phyloP scores from a whole-genome alignment of 805 yeast species.

The Yarrowia bubula region DNA sequence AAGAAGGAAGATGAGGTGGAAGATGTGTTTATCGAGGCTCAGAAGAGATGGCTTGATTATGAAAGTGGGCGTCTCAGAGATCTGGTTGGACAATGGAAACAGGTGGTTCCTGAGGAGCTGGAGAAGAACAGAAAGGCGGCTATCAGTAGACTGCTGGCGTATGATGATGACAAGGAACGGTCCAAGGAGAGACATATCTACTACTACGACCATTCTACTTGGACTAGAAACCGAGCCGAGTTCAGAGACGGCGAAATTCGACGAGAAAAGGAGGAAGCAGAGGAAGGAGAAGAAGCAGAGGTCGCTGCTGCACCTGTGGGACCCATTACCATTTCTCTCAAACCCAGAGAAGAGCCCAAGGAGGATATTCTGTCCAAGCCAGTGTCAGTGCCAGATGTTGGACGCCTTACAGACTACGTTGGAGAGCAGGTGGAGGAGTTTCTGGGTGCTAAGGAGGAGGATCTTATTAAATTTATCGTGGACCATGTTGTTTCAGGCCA shows the following conservation, averaged over 20 bases:
- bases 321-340: slow-evolving; percentile 28
- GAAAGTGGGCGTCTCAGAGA: slow-evolving; percentile 39
- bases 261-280: slow-evolving; percentile 31
- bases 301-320: background rate
- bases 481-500: slow-evolving; percentile 34
- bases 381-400: slow-evolving; percentile 14
- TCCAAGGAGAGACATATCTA: slow-evolving; percentile 30
- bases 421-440: slow-evolving; percentile 35
- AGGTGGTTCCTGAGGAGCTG: slow-evolving; percentile 35
- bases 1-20: slow-evolving; percentile 24
- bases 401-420: background rate
- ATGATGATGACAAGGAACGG: slow-evolving; percentile 32
- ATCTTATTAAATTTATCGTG: slow-evolving; percentile 37
- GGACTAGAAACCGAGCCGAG: slow-evolving; percentile 33
- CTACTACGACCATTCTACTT: slow-evolving; percentile 34
- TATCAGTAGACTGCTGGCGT: slow-evolving; percentile 29
- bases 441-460: slow-evolving; percentile 39
- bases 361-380: slow-evolving; percentile 15
- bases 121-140: slow-evolving; percentile 30
- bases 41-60: slow-evolving; percentile 27
- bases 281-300: slow-evolving; percentile 29
- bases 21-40: slow-evolving; percentile 6
- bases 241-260: slow-evolving; percentile 32
- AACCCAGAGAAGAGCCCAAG: slow-evolving; percentile 20
- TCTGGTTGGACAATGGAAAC: slow-evolving; percentile 44